Evolutionary conservation across 306 rosid genomes (phyloP).

Genomic region (Castanospermum australe): DNA sequence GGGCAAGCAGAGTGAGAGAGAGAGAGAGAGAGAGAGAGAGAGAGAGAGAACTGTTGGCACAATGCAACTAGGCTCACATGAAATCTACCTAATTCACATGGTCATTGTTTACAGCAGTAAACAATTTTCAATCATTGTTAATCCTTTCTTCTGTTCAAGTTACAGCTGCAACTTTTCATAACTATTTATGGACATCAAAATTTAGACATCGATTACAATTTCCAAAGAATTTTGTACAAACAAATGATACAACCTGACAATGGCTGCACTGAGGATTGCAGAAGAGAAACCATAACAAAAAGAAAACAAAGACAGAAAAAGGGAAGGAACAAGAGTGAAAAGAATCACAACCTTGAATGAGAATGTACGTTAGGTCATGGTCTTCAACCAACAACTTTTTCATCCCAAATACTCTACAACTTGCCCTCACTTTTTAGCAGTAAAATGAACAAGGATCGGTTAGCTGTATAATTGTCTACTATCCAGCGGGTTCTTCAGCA

Average conservation of each 20-base stretch:
- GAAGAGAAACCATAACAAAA: constrained; percentile 1
- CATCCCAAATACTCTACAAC: constrained; percentile 55
- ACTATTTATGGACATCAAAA: constrained; percentile 39
- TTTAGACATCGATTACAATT: constrained; percentile 55
- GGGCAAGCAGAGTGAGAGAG: too few species aligned
- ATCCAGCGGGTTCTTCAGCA: constrained; percentile 44
- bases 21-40: not conserved
- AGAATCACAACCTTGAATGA: constrained; percentile 50
- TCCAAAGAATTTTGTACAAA: constrained; percentile 67
- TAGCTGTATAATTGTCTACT: constrained; percentile 36
- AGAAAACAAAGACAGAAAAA: not conserved
- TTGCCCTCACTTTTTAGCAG: constrained; percentile 48
- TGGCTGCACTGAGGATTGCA: constrained; percentile 39
- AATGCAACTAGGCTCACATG: not conserved
- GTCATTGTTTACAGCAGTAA: constrained; percentile 26
- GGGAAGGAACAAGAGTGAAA: constrained; percentile 19
- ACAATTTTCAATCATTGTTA: constrained; percentile 12
- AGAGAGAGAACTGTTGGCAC: not conserved
- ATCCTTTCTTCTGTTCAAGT: constrained; percentile 38
- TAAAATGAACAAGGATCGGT: constrained; percentile 33
- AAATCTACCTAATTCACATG: constrained; percentile 4
- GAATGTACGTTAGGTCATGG: constrained; percentile 50
- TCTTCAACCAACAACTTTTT: constrained; percentile 43
- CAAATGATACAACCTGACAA: constrained; percentile 52
- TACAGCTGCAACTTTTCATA: constrained; percentile 34